Conservation (phyloP, 2,329 filamentous ascomycete species). For the Lachnellula cervina region DNA sequence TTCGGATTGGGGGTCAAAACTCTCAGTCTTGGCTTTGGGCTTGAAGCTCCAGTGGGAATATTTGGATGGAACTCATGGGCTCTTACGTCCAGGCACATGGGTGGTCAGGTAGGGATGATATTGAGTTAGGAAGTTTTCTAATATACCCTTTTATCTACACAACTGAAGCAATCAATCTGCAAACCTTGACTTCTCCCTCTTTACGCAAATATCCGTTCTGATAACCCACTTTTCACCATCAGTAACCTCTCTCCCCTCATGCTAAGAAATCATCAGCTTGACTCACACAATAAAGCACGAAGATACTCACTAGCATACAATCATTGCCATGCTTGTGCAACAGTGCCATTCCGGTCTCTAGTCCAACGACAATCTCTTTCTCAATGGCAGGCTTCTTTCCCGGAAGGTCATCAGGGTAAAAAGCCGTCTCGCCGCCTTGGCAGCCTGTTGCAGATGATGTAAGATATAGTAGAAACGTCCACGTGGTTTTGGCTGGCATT, state of each 20-base stretch:
- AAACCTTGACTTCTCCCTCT: constrained; percentile 34
- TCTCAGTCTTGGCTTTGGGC: no score
- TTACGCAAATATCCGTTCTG: constrained; percentile 73
- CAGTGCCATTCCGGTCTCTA: constrained; percentile 80
- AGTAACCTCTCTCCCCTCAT: constrained; percentile 76
- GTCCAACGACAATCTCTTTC: constrained; percentile 65
- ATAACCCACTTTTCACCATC: constrained; percentile 89
- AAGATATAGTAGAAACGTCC: constrained; percentile 86
- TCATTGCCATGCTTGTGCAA: constrained; percentile 86
- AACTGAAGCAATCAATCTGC: not conserved
- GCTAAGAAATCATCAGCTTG: constrained; percentile 38
- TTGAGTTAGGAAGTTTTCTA: no score
- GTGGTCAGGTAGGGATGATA: no score
- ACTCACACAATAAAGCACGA: not conserved
- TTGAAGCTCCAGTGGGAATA: no score
- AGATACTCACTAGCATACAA: constrained; percentile 64
- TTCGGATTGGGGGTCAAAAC: no score
- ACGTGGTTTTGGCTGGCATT: constrained; percentile 69
- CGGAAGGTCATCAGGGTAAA: constrained; percentile 67
- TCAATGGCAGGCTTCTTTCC: constrained; percentile 38
- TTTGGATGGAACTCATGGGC: no score
- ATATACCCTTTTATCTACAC: not conserved
- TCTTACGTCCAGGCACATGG: no score
- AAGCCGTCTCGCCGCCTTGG: constrained; percentile 82
- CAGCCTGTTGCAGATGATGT: constrained; percentile 72